Base-by-base conservation (phyloP, 805 yeast species). In the Lipomyces chichibuensis region DNA sequence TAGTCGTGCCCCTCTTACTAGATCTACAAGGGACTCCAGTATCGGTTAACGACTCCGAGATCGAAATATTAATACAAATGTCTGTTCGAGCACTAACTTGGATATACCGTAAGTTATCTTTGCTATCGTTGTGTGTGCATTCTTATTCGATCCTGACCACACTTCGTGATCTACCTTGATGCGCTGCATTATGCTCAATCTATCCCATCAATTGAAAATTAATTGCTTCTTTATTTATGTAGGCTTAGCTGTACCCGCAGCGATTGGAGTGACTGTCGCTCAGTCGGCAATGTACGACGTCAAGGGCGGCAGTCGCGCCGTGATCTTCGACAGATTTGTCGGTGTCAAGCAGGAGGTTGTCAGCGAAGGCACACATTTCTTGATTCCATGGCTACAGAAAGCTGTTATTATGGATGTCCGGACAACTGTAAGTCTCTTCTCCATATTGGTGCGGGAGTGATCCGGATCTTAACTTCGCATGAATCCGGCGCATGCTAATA, bases 321-420 rank as follows among this genome's bases (percentile, higher is more conserved):
- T 95, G 63, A 90, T 95, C 70, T 95, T 95, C 76, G 98, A 95
- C 81, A 84, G 99, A 74, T 79, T 95, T 66, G 81, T 84, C 56
- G 99, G 99, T 81, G 96, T 95, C 62, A 89, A 91, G 78, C 87
- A 87, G 74, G 81, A 82, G n/a, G 98, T 95, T 29, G 83, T 93
- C 67, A 97, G 98, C 35, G 99, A 95, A 81, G 99, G 99, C 67
- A 90, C 98, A 29, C 98, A 95, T 79, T 95, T 95, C 79, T 81
- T 93, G 71, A 78, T 95, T 62, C 99, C 99, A 62, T 95, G 99
- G 98, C 82, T 95, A 71, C 99, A 95, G 78, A 88, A 87, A 77
- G 96, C 98, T 2, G 84, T 95, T 60, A 81, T 92, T 20, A 95
- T 85, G 78, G 99, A 95, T 78, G 97, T 95, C 35, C 85, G 98